Percentiles rank a stretch among this genome's conserved stretches.
Evolutionary conservation across 257 asterid genomes (phyloP).

Genomic region (Linaria vulgaris): DNA sequence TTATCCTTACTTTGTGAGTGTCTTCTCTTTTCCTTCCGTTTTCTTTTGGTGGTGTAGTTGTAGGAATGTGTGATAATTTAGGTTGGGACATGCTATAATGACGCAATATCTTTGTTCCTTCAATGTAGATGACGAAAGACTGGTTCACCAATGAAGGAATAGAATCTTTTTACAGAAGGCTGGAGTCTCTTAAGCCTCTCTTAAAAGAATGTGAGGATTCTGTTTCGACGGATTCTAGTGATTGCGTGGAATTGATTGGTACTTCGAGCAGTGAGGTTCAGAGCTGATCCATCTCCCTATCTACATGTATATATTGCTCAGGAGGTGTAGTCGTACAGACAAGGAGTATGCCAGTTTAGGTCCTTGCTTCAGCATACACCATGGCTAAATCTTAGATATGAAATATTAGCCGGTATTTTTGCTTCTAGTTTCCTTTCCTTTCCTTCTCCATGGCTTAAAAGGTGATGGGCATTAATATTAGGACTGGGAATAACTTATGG

Average conservation of each 20-base stretch:
- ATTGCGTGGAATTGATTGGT: constrained; percentile 20
- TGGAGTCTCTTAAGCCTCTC: constrained; percentile 25
- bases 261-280: neutral
- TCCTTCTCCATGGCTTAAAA: too few relatives aligned
- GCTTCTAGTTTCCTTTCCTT: too few relatives aligned
- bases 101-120: neutral
- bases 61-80: too few relatives aligned
- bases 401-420: too few relatives aligned
- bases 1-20: constrained; percentile 70
- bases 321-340: too few relatives aligned
- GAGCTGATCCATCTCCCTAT: neutral
- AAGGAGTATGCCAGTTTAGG: too few relatives aligned
- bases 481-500: too few relatives aligned
- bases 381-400: too few relatives aligned
- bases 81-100: neutral
- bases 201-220: constrained; percentile 14
- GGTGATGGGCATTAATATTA: too few relatives aligned
- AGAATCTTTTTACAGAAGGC: constrained; percentile 40
- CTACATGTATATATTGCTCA: too few relatives aligned
- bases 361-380: too few relatives aligned
- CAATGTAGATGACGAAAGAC: constrained; percentile 50
- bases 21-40: neutral
- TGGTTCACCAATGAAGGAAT: constrained; percentile 53
- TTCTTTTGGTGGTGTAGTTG: neutral
- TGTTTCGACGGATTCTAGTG: constrained; percentile 24